Percentiles rank a stretch among this genome's conserved stretches.
Conservation (phyloP, 495 filamentous ascomycete species). For the Trichoderma reesei region DNA sequence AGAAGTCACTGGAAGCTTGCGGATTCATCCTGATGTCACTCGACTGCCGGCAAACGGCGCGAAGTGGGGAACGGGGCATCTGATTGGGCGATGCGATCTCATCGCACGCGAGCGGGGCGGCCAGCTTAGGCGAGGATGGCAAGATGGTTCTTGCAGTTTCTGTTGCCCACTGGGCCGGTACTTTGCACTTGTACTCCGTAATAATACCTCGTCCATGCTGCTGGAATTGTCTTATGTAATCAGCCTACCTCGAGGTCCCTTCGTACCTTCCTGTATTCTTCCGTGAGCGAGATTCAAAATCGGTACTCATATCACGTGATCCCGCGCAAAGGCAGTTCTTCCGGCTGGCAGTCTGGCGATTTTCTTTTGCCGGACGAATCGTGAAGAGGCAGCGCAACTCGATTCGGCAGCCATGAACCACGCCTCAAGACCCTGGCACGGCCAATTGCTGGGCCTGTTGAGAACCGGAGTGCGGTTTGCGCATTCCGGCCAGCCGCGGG, state of each 20-base stretch:
- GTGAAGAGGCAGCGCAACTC: background rate
- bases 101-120: background rate
- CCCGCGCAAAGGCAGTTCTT: background rate
- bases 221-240: too few relatives aligned
- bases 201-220: too few relatives aligned
- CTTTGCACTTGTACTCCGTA: background rate
- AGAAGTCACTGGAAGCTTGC: conserved; percentile 7
- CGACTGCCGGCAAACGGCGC: background rate
- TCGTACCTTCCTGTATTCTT: too few relatives aligned
- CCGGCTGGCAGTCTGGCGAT: background rate
- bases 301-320: background rate
- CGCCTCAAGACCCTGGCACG: background rate
- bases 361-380: background rate
- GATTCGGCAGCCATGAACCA: background rate
- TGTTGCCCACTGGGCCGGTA: too few relatives aligned
- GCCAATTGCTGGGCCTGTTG: conserved; percentile 1
- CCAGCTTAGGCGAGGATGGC: background rate
- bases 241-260: too few relatives aligned
- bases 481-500: background rate
- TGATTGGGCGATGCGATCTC: background rate
- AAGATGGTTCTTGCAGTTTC: background rate
- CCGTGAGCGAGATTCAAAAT: background rate
- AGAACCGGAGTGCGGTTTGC: background rate
- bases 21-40: conserved; percentile 7
- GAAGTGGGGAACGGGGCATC: background rate